phyloP scores from a whole-genome alignment of 371 early-diverging fungal genomes.

The Lichtheimia corymbifera region DNA sequence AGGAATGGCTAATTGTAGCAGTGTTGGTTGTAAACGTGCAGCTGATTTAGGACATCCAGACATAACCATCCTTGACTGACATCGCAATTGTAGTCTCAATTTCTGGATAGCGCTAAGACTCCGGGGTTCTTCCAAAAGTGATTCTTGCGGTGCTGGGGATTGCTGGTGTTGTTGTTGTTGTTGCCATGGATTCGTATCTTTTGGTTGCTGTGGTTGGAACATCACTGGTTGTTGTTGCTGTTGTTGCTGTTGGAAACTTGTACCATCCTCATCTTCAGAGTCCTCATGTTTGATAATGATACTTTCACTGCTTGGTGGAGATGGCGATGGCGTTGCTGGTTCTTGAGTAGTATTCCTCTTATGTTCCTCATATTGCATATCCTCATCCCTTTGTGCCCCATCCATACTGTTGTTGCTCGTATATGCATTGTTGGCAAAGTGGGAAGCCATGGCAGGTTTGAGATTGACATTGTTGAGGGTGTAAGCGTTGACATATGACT shows the following conservation, averaged over 20 bases:
- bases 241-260: no score
- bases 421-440: slow-evolving; percentile 9
- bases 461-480: slow-evolving; percentile 20
- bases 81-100: slow-evolving; percentile 39
- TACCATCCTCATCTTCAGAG: no score
- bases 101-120: slow-evolving; percentile 48
- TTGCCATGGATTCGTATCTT: no score
- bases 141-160: slow-evolving; percentile 26
- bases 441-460: slow-evolving; percentile 17
- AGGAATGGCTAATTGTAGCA: slow-evolving; percentile 49
- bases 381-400: slow-evolving; percentile 22
- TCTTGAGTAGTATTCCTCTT: slow-evolving; percentile 25
- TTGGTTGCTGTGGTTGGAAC: not conserved
- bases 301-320: not conserved
- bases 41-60: slow-evolving; percentile 22
- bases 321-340: slow-evolving; percentile 4
- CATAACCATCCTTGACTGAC: slow-evolving; percentile 30
- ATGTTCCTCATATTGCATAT: slow-evolving; percentile 23
- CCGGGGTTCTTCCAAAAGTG: not conserved
- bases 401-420: not conserved
- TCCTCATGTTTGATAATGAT: slow-evolving; percentile 11
- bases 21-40: slow-evolving; percentile 35
- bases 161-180: slow-evolving; percentile 11
- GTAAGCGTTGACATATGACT: slow-evolving; percentile 24
- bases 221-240: not conserved